Conservation (phyloP, 1,139 yeast genomes). For the Kodamaea derodonti region DNA sequence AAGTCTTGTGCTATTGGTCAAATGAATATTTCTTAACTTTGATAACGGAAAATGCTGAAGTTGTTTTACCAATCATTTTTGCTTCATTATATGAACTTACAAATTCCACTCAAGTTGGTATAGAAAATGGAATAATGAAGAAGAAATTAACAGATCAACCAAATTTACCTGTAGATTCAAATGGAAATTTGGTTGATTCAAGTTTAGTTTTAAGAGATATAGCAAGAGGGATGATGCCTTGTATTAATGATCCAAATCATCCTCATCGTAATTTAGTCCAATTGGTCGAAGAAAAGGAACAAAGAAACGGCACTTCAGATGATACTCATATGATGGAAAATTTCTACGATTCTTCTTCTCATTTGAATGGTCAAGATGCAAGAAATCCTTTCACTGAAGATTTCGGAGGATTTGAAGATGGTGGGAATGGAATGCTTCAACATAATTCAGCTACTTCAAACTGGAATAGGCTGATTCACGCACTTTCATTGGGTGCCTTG, state of each 20-base stretch:
- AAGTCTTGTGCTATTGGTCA: slow-evolving; percentile 90
- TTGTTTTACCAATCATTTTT: slow-evolving; percentile 86
- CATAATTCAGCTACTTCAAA: slow-evolving; percentile 48
- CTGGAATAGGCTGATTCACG: slow-evolving; percentile 93
- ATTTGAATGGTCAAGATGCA: slow-evolving; percentile 19
- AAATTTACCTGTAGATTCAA: slow-evolving; percentile 41
- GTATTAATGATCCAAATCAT: slow-evolving; percentile 16
- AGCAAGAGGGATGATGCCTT: slow-evolving; percentile 17
- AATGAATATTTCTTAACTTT: slow-evolving; percentile 89
- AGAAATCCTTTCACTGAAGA: slow-evolving; percentile 13
- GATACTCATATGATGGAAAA: slow-evolving; percentile 37
- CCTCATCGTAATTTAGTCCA: slow-evolving; percentile 17
- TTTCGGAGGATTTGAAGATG: slow-evolving; percentile 15
- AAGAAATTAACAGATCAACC: slow-evolving; percentile 42
- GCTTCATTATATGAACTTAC: slow-evolving; percentile 86
- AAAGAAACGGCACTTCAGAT: slow-evolving; percentile 2
- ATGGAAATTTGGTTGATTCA: slow-evolving; percentile 43
- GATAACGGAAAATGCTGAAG: slow-evolving; percentile 88
- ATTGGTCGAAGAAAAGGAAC: slow-evolving; percentile 6
- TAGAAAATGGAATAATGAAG: slow-evolving; percentile 47
- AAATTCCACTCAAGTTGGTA: slow-evolving; percentile 46
- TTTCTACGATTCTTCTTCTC: slow-evolving; percentile 41
- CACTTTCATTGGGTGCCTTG: slow-evolving; percentile 85
- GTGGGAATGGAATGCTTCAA: slow-evolving; percentile 15
- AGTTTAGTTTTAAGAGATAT: slow-evolving; percentile 31